Percentiles rank a stretch among this genome's conserved stretches.
phyloP scores from a whole-genome alignment of 2,329 filamentous ascomycete genomes.

The Venturia carpophila region DNA sequence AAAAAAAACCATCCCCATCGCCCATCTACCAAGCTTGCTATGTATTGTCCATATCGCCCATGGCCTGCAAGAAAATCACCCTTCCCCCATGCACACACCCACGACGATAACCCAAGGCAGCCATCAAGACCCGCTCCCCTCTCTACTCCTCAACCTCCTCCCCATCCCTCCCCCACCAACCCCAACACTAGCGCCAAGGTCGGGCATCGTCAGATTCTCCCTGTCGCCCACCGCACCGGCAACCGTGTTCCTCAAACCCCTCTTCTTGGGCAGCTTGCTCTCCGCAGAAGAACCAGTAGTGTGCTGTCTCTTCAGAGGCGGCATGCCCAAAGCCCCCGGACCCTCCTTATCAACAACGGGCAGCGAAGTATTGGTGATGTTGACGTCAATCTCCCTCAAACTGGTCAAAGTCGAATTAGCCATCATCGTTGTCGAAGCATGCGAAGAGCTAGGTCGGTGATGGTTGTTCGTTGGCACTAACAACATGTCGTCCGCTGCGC shows the following conservation, averaged over 20 bases:
- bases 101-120: background rate
- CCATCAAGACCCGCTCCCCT: background rate
- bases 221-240: constrained; percentile 32
- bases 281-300: constrained; percentile 24
- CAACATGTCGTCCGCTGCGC: background rate
- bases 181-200: constrained; percentile 35
- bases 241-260: constrained; percentile 35
- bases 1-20: background rate
- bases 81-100: background rate
- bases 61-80: background rate
- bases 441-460: constrained; percentile 22
- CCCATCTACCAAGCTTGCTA: no score
- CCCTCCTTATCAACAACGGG: constrained; percentile 29
- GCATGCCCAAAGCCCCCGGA: constrained; percentile 24
- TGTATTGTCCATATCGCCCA: no score
- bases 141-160: constrained; percentile 31
- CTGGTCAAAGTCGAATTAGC: constrained; percentile 23
- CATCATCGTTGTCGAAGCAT: constrained; percentile 18
- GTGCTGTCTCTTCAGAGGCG: constrained; percentile 39
- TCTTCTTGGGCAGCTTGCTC: constrained; percentile 27
- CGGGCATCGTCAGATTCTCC: constrained; percentile 34
- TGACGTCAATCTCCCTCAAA: constrained; percentile 44
- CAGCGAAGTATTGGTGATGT: constrained; percentile 28
- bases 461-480: constrained; percentile 21
- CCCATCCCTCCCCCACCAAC: constrained; percentile 19